These are phyloP conservation scores for Draba incana DNA, from an alignment of 345 rosid genomes.

Conservation along the genomic window DNA sequence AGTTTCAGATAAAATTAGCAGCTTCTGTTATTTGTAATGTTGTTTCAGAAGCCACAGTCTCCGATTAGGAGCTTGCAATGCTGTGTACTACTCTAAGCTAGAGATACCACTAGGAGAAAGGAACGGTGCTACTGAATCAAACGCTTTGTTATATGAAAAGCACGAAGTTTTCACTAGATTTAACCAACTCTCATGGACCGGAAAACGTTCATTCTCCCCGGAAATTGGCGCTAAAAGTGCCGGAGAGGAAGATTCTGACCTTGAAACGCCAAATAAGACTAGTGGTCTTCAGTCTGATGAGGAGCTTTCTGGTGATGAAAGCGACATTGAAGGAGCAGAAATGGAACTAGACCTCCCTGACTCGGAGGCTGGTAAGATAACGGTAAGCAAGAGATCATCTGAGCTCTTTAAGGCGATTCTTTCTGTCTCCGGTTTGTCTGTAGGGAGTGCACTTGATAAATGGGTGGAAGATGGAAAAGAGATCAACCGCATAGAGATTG, in stretches of 20 bases:
- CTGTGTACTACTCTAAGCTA: constrained; percentile 45
- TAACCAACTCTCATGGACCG: constrained; percentile 31
- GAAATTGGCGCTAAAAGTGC: constrained; percentile 58
- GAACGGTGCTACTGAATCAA: constrained; percentile 20
- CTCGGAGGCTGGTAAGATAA: constrained; percentile 35
- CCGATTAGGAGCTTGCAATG: constrained; percentile 44
- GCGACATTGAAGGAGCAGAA: constrained; percentile 46
- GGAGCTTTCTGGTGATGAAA: constrained; percentile 52
- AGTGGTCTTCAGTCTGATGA: constrained; percentile 43
- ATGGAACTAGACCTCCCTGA: constrained; percentile 46
- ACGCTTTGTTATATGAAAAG: constrained; percentile 33
- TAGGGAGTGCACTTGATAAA: constrained; percentile 55
- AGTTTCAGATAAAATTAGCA: background rate
- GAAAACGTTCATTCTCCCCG: constrained; percentile 51
- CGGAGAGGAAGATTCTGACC: constrained; percentile 62
- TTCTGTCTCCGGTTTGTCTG: constrained; percentile 49
- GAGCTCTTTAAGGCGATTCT: constrained; percentile 62
- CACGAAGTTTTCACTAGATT: constrained; percentile 33
- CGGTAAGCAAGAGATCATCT: constrained; percentile 36
- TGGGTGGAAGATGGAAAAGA: constrained; percentile 74
- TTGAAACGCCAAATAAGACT: constrained; percentile 38
- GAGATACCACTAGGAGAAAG: constrained; percentile 39
- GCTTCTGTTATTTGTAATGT: constrained; percentile 17
- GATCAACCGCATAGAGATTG: constrained; percentile 47
- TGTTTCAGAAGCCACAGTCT: constrained; percentile 53